Percentiles rank a stretch among this genome's conserved stretches.
These are phyloP conservation scores for Stereum hirsutum DNA, from an alignment of 1,284 basidiomycete species.

Conservation along the genomic window DNA sequence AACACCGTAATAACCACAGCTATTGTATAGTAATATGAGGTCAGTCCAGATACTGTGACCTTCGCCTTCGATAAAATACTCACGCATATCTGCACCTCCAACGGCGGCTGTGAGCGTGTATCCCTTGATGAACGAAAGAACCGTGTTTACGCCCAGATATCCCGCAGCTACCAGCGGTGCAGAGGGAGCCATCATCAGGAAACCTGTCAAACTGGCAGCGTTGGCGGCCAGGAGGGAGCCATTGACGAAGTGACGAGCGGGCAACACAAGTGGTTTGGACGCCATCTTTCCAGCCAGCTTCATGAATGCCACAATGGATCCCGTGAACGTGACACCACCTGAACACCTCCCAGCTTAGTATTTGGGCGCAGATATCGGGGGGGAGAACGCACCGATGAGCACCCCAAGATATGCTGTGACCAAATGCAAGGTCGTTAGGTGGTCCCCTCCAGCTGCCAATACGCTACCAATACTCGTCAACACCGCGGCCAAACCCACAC, in stretches of 20 bases:
- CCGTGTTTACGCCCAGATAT: constrained; percentile 62
- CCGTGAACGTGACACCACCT: constrained; percentile 73
- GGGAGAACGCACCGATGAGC: constrained; percentile 48
- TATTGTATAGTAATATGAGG: constrained; percentile 19
- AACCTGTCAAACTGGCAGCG: constrained; percentile 62
- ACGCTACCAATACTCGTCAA: constrained; percentile 78
- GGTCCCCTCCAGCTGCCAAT: constrained; percentile 50
- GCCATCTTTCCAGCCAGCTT: constrained; percentile 77
- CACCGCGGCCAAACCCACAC: constrained; percentile 80
- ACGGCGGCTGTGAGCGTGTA: constrained; percentile 81
- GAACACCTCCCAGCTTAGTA: neutral
- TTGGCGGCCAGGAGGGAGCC: constrained; percentile 60
- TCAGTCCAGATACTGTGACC: neutral
- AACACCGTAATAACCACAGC: constrained; percentile 83
- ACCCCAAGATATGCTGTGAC: constrained; percentile 81
- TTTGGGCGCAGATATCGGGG: constrained; percentile 1
- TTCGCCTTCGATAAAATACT: constrained; percentile 18
- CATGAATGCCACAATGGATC: constrained; percentile 81
- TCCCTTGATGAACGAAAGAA: constrained; percentile 75
- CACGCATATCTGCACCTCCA: constrained; percentile 86
- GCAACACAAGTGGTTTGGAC: constrained; percentile 61
- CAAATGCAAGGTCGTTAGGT: constrained; percentile 62
- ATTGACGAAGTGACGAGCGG: constrained; percentile 72
- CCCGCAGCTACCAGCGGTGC: constrained; percentile 68
- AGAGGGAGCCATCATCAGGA: constrained; percentile 59